phyloP scores from a whole-genome alignment of 2,329 filamentous ascomycete genomes.

The Fusarium sp. region DNA sequence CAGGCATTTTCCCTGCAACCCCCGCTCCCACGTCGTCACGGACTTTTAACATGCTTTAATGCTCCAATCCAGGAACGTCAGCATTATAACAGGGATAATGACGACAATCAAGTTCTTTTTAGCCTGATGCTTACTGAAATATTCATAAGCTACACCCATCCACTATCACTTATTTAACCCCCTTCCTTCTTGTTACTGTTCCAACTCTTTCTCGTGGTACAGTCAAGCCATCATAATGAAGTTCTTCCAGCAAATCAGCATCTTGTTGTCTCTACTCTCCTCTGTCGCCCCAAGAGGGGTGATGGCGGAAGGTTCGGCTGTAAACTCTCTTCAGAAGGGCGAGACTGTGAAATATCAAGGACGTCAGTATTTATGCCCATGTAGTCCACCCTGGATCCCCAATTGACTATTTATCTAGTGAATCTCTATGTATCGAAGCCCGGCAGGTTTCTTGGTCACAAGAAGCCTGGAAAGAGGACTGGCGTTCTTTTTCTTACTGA shows the following conservation, averaged over 20 bases:
- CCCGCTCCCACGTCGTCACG: neutral
- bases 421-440: constrained; percentile 26
- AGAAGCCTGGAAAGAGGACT: neutral
- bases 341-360: constrained; percentile 13
- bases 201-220: neutral
- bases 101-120: neutral
- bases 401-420: neutral
- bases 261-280: constrained; percentile 5
- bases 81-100: neutral
- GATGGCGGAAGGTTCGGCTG: neutral
- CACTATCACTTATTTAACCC: neutral
- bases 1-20: neutral
- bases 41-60: neutral
- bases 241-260: constrained; percentile 9
- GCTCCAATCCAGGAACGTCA: neutral
- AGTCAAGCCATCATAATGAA: neutral
- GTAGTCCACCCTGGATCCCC: accelerated
- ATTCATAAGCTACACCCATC: neutral
- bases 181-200: neutral
- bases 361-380: neutral
- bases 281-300: neutral
- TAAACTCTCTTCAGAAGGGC: neutral
- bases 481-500: constrained; percentile 35
- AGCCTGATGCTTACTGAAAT: neutral
- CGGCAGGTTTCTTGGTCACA: neutral